A percentile compares a stretch with the other conserved stretches of the same genome.
phyloP scores from a whole-genome alignment of 768 basidiomycete genomes.

The Tulasnella calospora region DNA sequence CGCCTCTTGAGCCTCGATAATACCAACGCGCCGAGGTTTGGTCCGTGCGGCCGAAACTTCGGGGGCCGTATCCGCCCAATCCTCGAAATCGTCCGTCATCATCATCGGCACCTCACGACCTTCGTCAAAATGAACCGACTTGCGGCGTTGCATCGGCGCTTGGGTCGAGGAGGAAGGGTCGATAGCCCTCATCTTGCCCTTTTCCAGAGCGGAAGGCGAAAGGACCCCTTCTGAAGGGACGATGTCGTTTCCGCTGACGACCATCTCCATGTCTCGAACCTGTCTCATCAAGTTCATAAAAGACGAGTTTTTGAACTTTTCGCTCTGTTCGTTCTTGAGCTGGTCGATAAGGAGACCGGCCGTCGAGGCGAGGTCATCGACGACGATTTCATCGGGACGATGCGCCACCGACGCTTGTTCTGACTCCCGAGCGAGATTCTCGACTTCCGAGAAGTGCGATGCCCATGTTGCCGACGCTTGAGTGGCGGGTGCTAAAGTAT shows the following conservation, averaged over 20 bases:
- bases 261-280: constrained; percentile 69
- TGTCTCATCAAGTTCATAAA: constrained; percentile 85
- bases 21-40: background rate
- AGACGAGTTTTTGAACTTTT: constrained; percentile 78
- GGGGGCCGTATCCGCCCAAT: background rate
- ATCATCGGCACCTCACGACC: constrained; percentile 7
- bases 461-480: constrained; percentile 17
- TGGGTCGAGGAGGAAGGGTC: background rate
- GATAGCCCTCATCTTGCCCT: constrained; percentile 10
- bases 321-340: constrained; percentile 68
- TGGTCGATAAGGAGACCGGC: constrained; percentile 73
- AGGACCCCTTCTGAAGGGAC: constrained; percentile 41
- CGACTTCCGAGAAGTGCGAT: constrained; percentile 24
- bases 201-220: background rate
- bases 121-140: constrained; percentile 22
- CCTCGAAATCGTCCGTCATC: constrained; percentile 15
- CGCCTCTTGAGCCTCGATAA: constrained; percentile 31
- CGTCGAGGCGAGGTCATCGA: constrained; percentile 72
- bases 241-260: constrained; percentile 74
- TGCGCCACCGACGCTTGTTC: constrained; percentile 13
- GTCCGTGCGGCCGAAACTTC: background rate
- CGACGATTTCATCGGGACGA: constrained; percentile 36
- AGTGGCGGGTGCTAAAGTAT: background rate
- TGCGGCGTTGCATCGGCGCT: background rate
- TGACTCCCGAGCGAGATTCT: constrained; percentile 26